Base-by-base conservation (phyloP, 2,329 filamentous ascomycete species). In the Colletotrichum euphorbiae region DNA sequence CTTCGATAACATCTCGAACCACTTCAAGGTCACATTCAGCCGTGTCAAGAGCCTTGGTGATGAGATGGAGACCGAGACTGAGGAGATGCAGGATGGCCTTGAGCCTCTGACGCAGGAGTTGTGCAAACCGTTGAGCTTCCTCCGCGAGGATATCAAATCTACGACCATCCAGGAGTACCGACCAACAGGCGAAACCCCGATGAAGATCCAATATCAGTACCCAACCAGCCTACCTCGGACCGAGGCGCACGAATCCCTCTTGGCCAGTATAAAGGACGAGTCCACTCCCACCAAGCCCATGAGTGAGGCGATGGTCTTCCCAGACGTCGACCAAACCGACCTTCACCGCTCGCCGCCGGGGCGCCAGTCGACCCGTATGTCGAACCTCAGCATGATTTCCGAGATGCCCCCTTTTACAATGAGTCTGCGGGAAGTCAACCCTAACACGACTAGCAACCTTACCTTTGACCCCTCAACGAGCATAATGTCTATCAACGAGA, bases 121-220 rank as follows among this genome's bases (percentile, higher is more conserved):
- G 11, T 89, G 90, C 70, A 85, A 89, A 72, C 91, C 93, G 7
- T 87, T 98, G 6, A 80, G 84, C 28, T 85, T 89, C 52, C 87
- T 99, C 28, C 89, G 93, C 7, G 84, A 89, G 17, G 86, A 89
- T n/a, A 88, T 97, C 52, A 81, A 85, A 15, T 81, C 79, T 52
- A 89, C 90, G 1, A 79, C 83, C 4, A 84, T 98, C 59, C 85
- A 89, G 60, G 94, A 98, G 76, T 98, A 98, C 77, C 83, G 88
- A 42, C 88, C 92, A 0, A 98, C 96, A 0, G 95, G 96, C 58
- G 85, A 91, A 52, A 98, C 96, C 1, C 96, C 96, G 0, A 89
- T 92, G 75, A 96, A 94, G 80, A 82, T 85, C 33, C 84, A 89
- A 59, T 99, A 98, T 79, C 84, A 88, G n/a, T 97, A 93, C 75